Conservation (phyloP, 2,329 filamentous ascomycete genomes). For the Pyricularia pennisetigena region DNA sequence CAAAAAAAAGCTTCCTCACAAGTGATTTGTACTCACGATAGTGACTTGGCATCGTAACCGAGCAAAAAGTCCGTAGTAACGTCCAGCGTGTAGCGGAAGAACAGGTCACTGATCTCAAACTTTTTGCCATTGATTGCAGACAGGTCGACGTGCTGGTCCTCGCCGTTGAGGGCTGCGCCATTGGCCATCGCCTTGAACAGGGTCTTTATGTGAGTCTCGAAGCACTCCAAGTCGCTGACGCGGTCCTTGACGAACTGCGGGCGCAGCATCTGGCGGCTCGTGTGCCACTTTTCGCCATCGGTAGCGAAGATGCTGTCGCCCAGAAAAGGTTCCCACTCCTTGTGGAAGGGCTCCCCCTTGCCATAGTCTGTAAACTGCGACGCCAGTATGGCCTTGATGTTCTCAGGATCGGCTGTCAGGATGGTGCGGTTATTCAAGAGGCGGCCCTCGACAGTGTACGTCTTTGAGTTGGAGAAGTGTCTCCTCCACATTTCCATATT, state of each 20-base stretch:
- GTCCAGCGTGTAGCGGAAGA: constrained; percentile 81
- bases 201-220: constrained; percentile 68
- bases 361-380: constrained; percentile 80
- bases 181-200: constrained; percentile 61
- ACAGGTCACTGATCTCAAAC: constrained; percentile 64
- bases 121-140: constrained; percentile 45
- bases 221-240: constrained; percentile 69
- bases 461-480: constrained; percentile 32
- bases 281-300: constrained; percentile 71
- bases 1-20: no score
- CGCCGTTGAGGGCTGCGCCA: constrained; percentile 44
- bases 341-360: constrained; percentile 67
- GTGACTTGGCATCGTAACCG: constrained; percentile 59
- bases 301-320: constrained; percentile 73
- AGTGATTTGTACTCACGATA: constrained; percentile 40
- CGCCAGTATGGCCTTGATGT: constrained; percentile 84
- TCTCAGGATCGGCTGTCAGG: constrained; percentile 75
- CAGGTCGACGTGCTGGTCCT: constrained; percentile 54
- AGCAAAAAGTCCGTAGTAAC: constrained; percentile 80
- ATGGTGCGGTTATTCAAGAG: constrained; percentile 50
- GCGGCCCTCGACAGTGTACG: constrained; percentile 51
- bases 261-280: constrained; percentile 69
- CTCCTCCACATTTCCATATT: constrained; percentile 53
- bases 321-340: constrained; percentile 66
- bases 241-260: constrained; percentile 83